Evolutionary conservation across 306 rosid genomes (phyloP).

Genomic region (Rosa chinensis): DNA sequence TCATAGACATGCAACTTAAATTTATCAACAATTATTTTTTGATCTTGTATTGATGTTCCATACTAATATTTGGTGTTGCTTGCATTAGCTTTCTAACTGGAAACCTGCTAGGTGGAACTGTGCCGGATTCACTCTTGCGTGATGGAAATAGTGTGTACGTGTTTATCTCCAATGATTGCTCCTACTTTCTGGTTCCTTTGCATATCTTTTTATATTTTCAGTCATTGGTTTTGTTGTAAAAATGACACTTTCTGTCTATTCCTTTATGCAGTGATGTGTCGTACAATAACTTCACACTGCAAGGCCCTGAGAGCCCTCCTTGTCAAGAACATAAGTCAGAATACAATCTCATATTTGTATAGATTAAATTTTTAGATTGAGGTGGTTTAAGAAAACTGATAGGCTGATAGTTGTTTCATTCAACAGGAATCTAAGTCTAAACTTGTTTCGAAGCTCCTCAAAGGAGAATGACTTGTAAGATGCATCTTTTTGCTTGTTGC

Average conservation of each 20-base stretch:
- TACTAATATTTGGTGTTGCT: conserved; percentile 14
- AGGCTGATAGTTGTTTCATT: conserved; percentile 20
- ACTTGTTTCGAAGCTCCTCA: conserved; percentile 57
- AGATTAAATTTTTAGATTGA: conserved; percentile 12
- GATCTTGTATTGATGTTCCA: conserved; percentile 13
- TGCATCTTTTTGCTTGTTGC: conserved; percentile 1
- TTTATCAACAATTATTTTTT: not conserved
- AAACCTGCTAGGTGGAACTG: conserved; percentile 63
- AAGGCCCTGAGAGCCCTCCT: conserved; percentile 40
- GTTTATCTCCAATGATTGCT: not conserved
- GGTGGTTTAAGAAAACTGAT: conserved; percentile 11
- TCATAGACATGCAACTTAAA: not conserved
- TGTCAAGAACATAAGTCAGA: conserved; percentile 53
- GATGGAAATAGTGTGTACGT: conserved; percentile 58
- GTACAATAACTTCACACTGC: conserved; percentile 66
- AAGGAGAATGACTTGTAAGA: conserved; percentile 46
- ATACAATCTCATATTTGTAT: not conserved
- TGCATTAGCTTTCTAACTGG: conserved; percentile 62
- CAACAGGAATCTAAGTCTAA: conserved; percentile 57
- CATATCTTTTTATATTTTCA: not conserved
- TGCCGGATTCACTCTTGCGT: conserved; percentile 53
- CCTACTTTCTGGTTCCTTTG: not conserved
- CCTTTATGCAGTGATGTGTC: conserved; percentile 71
- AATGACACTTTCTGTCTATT: not conserved
- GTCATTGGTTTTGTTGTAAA: not conserved